These are phyloP conservation scores for Entomophthora muscae DNA, from an alignment of 371 early-diverging fungal genomes.

Conservation along the genomic window DNA sequence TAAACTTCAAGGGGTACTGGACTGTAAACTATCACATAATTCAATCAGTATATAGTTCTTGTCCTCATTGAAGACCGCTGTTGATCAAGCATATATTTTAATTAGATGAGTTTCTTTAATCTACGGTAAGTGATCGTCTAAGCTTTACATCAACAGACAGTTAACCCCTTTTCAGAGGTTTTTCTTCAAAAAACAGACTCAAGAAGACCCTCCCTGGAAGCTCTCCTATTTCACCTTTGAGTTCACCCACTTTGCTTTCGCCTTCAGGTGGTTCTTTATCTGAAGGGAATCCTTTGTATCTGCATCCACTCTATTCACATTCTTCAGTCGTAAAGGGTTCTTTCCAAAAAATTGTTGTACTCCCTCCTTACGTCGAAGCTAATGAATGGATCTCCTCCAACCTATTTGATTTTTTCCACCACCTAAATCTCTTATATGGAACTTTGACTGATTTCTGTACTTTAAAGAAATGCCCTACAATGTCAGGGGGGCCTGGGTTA, in stretches of 20 bases:
- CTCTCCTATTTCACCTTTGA: not conserved
- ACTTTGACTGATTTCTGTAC: constrained; percentile 84
- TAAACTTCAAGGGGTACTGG: too few relatives aligned
- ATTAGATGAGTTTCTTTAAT: not conserved
- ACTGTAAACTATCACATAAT: too few relatives aligned
- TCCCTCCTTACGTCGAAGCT: constrained; percentile 75
- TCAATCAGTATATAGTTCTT: too few relatives aligned
- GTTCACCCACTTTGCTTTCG: not conserved
- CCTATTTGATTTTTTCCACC: constrained; percentile 81
- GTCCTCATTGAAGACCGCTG: too few relatives aligned
- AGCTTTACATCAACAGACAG: not conserved
- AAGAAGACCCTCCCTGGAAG: not conserved
- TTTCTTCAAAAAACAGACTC: not conserved
- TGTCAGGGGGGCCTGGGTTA: constrained; percentile 72
- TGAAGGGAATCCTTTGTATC: constrained; percentile 34
- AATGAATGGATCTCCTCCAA: constrained; percentile 91
- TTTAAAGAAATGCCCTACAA: constrained; percentile 52
- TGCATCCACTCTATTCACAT: constrained; percentile 50
- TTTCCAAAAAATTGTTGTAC: constrained; percentile 64
- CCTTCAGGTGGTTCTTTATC: not conserved
- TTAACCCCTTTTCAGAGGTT: not conserved
- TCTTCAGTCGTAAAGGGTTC: constrained; percentile 80
- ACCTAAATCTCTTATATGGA: constrained; percentile 80
- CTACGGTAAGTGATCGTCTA: not conserved
- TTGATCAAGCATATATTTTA: too few relatives aligned